Evolutionary conservation across 2,329 filamentous ascomycete genomes (phyloP), one percentile per base, ranked within the genome.

Genomic region (Knufia petricola): DNA sequence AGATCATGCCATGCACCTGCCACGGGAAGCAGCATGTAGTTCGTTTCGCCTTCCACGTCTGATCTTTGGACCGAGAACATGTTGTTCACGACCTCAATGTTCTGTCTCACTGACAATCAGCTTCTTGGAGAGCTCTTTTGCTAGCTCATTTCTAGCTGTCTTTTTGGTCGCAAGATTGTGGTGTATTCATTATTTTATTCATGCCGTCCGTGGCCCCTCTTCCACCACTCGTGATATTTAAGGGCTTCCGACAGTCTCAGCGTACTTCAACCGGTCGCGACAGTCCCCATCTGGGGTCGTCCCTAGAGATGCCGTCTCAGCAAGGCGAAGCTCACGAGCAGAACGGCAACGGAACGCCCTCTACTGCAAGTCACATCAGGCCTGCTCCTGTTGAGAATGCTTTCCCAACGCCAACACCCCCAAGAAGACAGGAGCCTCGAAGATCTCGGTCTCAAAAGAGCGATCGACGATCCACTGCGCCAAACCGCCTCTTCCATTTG

Each of bases 351-450:
- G 43, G 43, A 21, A 49, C 48, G 2, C 41, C 48, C 4, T 50
- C 48, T 13, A 46, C 48, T 6, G 42, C 48, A 4, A 50, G 48
- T 21, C 41, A 31, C n/a, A 30, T 50, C 24, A 43, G 37, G 28
- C 36, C 46, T 10, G 23, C 43, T 21, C 28, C 50, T n/a, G 31
- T 58, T 34, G 54, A 59, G 37, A 58, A 57, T 37, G 52, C 53
- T 36, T 59, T 59, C 38, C 56, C 57, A 3, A 58, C 57, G 32
- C 56, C 57, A 21, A 28, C 26, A 28, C 26, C 26, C 6, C 50
- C 54, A 3, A 52, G 36, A 1, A 48, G 50, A 13, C 46, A 50
- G 2, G 46, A 24, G 23, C 44, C 19, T 12, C 23, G 28, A 21
- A 49, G 51, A 15, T 24, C 43, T 21, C 28, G 45, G 10, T 53